phyloP scores from a whole-genome alignment of 108 stramenopile species.

The Tribonema minus region DNA sequence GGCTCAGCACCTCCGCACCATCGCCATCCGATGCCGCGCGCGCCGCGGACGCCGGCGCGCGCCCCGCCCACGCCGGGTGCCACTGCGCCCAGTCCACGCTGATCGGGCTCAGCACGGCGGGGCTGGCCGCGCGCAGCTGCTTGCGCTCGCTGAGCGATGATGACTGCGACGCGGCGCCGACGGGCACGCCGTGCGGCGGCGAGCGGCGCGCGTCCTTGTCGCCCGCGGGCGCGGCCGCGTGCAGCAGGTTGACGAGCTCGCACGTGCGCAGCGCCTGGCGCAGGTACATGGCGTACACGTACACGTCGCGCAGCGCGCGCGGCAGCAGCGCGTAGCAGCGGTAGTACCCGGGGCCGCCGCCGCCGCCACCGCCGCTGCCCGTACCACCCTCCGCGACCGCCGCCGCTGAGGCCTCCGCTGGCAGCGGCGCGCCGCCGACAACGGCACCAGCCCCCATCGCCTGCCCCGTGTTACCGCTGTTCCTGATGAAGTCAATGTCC shows the following conservation, averaged over 20 bases:
- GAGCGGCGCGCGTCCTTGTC: not conserved
- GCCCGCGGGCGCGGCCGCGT: not conserved
- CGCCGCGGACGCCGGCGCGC: no score
- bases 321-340: constrained; percentile 3
- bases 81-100: no score
- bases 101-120: not conserved
- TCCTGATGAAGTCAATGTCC: constrained; percentile 19
- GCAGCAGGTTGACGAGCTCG: constrained; percentile 24
- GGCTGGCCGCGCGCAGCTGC: not conserved
- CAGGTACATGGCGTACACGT: constrained; percentile 18
- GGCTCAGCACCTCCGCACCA: no score
- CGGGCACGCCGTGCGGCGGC: not conserved
- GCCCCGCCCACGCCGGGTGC: no score
- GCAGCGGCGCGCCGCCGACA: not conserved
- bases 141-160: not conserved
- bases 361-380: not conserved
- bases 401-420: not conserved
- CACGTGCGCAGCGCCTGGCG: constrained; percentile 14
- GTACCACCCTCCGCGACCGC: not conserved
- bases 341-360: constrained; percentile 1
- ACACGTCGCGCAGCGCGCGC: constrained; percentile 6
- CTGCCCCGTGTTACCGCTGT: not conserved
- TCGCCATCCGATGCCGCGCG: no score
- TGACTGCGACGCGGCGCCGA: not conserved
- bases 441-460: not conserved